phyloP scores from a whole-genome alignment of 805 yeast species.

The Spathaspora sp. region DNA sequence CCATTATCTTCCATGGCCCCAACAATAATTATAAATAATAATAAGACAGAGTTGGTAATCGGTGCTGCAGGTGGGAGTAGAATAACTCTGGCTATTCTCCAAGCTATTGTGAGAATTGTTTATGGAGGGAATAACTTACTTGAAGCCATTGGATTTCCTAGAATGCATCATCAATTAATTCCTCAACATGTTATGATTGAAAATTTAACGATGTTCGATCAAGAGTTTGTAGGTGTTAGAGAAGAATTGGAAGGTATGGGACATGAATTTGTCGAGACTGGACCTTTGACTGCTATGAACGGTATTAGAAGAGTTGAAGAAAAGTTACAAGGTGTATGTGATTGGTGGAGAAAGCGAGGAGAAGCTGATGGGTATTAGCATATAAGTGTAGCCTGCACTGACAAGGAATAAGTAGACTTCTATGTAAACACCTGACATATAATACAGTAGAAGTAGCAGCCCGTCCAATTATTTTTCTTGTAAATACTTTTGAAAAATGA shows the following conservation, averaged over 20 bases:
- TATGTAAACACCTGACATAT: too few species aligned
- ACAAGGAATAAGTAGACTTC: neutral
- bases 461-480: too few species aligned
- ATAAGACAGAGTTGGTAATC: constrained; percentile 61
- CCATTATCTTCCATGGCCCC: constrained; percentile 87
- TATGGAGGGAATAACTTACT: constrained; percentile 56
- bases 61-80: constrained; percentile 97
- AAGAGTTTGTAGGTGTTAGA: constrained; percentile 27
- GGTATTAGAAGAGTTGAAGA: constrained; percentile 46
- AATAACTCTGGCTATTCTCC: constrained; percentile 78
- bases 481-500: too few species aligned
- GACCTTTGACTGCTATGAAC: constrained; percentile 40
- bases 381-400: neutral
- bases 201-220: constrained; percentile 35
- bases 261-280: constrained; percentile 31
- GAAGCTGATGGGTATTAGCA: constrained; percentile 59
- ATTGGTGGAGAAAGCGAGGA: constrained; percentile 87
- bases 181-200: constrained; percentile 71
- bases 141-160: constrained; percentile 71
- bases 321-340: constrained; percentile 73
- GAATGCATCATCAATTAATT: constrained; percentile 85
- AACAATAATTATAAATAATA: constrained; percentile 50
- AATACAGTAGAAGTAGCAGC: too few species aligned
- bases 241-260: constrained; percentile 39
- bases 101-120: constrained; percentile 67